phyloP scores from a whole-genome alignment of 2,329 filamentous ascomycete genomes.

The Curvularia spicifera region DNA sequence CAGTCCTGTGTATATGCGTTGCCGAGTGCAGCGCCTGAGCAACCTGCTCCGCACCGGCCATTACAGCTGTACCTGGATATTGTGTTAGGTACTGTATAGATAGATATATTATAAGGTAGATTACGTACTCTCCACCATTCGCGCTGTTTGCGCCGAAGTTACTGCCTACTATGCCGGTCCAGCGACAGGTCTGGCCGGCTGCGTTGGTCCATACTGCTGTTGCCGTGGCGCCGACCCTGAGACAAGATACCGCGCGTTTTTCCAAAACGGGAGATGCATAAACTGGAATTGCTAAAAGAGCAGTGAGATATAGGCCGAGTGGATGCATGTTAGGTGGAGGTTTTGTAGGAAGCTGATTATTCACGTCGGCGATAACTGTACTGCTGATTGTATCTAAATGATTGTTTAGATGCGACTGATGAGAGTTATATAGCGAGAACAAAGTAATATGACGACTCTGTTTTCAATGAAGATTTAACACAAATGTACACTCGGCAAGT shows the following conservation, averaged over 20 bases:
- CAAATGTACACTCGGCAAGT: constrained; percentile 1
- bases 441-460: background rate
- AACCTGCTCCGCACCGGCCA: constrained; percentile 58
- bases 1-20: constrained; percentile 61
- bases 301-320: constrained; percentile 6
- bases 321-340: constrained; percentile 8
- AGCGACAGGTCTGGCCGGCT: constrained; percentile 53
- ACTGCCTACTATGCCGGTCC: constrained; percentile 55
- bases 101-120: background rate
- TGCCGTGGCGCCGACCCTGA: constrained; percentile 51
- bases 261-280: constrained; percentile 10
- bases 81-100: constrained; percentile 8
- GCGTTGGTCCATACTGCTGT: constrained; percentile 57
- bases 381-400: background rate
- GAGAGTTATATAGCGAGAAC: background rate
- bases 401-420: background rate
- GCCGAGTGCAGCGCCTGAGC: constrained; percentile 53
- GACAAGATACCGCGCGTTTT: constrained; percentile 48
- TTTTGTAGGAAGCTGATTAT: background rate
- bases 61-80: constrained; percentile 57
- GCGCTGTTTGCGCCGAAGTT: constrained; percentile 56
- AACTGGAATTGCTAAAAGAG: constrained; percentile 4
- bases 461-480: background rate
- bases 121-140: constrained; percentile 56
- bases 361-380: constrained; percentile 1